Evolutionary conservation across 1,139 yeast species (phyloP), one percentile per base, ranked within the genome.

Genomic region (Geotrichum aggregatum): DNA sequence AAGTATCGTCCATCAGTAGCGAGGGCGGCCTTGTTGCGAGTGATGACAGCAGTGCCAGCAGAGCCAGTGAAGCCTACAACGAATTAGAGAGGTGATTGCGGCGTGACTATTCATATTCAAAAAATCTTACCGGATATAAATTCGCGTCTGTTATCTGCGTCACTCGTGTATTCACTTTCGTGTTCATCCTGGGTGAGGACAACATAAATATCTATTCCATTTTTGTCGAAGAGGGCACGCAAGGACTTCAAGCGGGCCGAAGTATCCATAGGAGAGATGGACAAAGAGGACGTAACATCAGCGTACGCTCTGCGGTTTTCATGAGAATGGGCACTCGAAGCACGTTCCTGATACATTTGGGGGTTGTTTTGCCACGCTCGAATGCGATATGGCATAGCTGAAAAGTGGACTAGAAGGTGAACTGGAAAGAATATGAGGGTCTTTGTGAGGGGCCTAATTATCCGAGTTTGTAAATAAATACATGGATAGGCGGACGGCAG

Each of bases 1-100:
- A 89, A 94, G 70, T 94, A 94, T 60, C 98, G 77, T 11, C 97
- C 98, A 69, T 94, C 98, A 0, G 98, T 92, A 13, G 95, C 82
- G 60, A 94, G 76, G 3, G 85, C 85, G 31, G 96, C 92, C 59
- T 80, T 76, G 7, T 85, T 84, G 24, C 54, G 52, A 16, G 97
- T 85, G 43, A 92, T 75, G 39, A 94, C 77, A 2, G 98, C 98
- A 41, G 89, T 77, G 52, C 98, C 99, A 1, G 98, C 97, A 54
- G 94, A 84, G 2, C 99, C 99, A 54, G 87, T 85, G 71, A 92
- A 92, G 0, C 52, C 36, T 16, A 34, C 28, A 38, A 8, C 22
- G 24, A 30, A 18, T 40, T 22, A 26, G 33, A 21, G 24, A 21
- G n/a, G 4, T 24, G 24, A 38, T 13, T 13, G 44, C 11, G 33